Conservation (phyloP, 2,329 filamentous ascomycete genomes). For the Microcyclospora pomicola region DNA sequence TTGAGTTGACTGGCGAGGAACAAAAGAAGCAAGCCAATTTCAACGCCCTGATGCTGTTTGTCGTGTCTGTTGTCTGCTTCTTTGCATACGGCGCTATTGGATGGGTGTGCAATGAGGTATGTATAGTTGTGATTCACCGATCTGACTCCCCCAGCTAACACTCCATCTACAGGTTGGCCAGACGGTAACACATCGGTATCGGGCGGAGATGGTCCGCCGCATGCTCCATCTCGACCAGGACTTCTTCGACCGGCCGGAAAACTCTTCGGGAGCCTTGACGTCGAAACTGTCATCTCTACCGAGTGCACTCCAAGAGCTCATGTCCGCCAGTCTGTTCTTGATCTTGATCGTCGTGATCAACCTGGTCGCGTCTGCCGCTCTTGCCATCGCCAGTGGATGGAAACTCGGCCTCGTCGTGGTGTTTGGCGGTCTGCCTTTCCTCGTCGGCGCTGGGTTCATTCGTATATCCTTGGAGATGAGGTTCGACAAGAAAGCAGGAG, state of each 20-base stretch:
- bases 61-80: conserved; percentile 36
- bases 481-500: conserved; percentile 17
- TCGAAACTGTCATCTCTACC: conserved; percentile 36
- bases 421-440: conserved; percentile 20
- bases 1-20: conserved; percentile 26
- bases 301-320: conserved; percentile 36
- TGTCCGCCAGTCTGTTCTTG: conserved; percentile 32
- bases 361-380: conserved; percentile 15
- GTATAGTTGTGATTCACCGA: conserved; percentile 26
- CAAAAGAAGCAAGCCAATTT: conserved; percentile 34
- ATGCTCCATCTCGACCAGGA: conserved; percentile 19
- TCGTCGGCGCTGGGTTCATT: conserved; percentile 22
- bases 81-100: conserved; percentile 34
- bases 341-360: conserved; percentile 23
- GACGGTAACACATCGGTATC: conserved; percentile 20
- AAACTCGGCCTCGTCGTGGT: conserved; percentile 24
- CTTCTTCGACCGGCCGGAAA: conserved; percentile 31
- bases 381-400: conserved; percentile 24
- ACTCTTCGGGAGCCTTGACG: conserved; percentile 36
- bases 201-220: conserved; percentile 21
- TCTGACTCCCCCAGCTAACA: background rate
- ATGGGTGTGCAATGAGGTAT: conserved; percentile 31
- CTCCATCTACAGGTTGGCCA: background rate
- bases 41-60: conserved; percentile 43
- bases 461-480: conserved; percentile 22